Base-by-base conservation (phyloP, 2,329 filamentous ascomycete genomes). In the Colletotrichum sp. region DNA sequence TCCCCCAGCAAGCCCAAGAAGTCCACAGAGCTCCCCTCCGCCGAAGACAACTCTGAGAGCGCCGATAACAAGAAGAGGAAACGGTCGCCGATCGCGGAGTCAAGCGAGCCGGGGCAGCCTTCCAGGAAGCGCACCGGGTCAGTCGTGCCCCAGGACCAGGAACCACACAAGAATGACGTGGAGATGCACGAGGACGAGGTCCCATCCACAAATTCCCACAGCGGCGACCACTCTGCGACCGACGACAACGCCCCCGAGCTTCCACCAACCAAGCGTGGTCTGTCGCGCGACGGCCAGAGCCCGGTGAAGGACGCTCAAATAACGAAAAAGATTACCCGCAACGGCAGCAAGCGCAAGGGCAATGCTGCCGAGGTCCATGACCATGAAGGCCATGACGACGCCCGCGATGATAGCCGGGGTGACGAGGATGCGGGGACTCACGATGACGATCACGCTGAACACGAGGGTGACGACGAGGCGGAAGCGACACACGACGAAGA, bases 401-500 rank as follows among this genome's bases (percentile, higher is more conserved):
- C 72, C 71, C 82, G 83, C n/a, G 83, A 83, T 30, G 78, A 79
- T n/a, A 78, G 79, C 28, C 84, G 85, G 4, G 79, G 77, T 39
- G 84, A 86, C 26, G 87, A 87, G 59, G 87, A 89, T 66, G 81
- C 83, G 26, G 85, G 89, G 24, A 87, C 87, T 32, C 90, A 89
- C 63, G 93, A 90, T 32, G 90, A 92, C 49, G 89, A 90, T 26
- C 86, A 86, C 52, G 86, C 82, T 63, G 90, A 92, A 72, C 86
- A 87, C 79, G 91, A 92, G 79, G 86, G 88, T 71, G 90, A 92
- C 77, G 91, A 92, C 77, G 92, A 93, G 78, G 87, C 88, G 4
- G 92, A 93, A 78, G 89, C 87, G 24, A 88, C 90, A 67, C 92
- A 93, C 76, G 90, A 92, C 75, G 93, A 95, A 90, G 92, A 93